Evolutionary conservation across 306 rosid species (phyloP), one percentile per base, ranked within the genome.

Genomic region (Fragaria ananassa): DNA sequence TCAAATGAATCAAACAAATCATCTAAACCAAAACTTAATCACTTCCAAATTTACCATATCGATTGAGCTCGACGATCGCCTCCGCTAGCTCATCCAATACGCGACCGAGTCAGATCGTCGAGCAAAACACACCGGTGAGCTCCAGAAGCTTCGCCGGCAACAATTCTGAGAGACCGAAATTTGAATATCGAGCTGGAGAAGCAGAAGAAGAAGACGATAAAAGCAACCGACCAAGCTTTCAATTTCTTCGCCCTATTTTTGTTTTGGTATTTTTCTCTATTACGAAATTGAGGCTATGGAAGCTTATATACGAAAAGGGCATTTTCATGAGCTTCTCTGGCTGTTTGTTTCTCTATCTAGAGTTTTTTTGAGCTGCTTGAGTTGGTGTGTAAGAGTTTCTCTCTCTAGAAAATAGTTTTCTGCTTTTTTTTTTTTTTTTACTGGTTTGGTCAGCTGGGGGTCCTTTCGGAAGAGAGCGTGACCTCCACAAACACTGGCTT

Each of bases 11-110:
- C 89, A 87, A 84, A 72, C 15, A 72, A 76, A 86, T 68, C 77
- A 80, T 25, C 39, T 3, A 61, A 58, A 15, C 66, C 35, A 74
- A 61, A 8, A 19, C 57, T 14, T 0, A 65, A 54, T 53, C 65
- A 3, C 78, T 42, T 73, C 46, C 60, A 69, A 23, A 47, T 9
- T 74, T 93, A 96, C 99, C 99, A 96, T 96, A 90, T 86, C 85
- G 91, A 89, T 87, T 85, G 85, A 79, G 80, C 85, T 76, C 81
- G 25, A 86, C 84, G 93, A 91, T 88, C 90, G 76, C 82, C 82
- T 34, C 81, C 58, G 74, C 89, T 88, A 92, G 81, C 91, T 91
- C 99, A 96, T 96, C 98, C 98, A 86, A 92, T 85, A 77, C 72
- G 68, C 71, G 39, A 29, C 81, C 78, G 87, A 71, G 84, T 65